A percentile compares a stretch with the other conserved stretches of the same genome.
These are phyloP conservation scores for Auriscalpium orientale DNA, from an alignment of 768 basidiomycete genomes.

Conservation along the genomic window DNA sequence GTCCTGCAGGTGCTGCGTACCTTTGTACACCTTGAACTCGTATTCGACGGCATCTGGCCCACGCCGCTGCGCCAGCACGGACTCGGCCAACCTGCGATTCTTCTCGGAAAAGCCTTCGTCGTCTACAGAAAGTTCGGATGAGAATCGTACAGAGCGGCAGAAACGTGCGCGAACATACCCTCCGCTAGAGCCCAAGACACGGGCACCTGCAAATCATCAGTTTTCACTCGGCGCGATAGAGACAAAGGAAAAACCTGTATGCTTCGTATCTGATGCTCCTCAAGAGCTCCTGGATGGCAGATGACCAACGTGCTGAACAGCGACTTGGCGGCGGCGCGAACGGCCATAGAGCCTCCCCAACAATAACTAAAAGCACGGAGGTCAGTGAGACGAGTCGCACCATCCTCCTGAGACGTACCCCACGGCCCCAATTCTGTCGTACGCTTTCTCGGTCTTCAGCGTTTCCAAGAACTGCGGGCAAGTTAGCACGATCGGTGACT, in stretches of 20 bases:
- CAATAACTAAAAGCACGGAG: constrained; percentile 25
- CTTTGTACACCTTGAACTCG: constrained; percentile 31
- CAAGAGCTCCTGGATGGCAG: constrained; percentile 32
- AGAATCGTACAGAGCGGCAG: too few relatives aligned
- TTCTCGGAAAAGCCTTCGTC: constrained; percentile 23
- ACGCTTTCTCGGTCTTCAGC: constrained; percentile 31
- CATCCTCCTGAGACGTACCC: constrained; percentile 25
- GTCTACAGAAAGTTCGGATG: constrained; percentile 18
- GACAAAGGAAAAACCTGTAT: constrained; percentile 21
- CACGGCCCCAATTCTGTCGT: constrained; percentile 33
- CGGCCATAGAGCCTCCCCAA: constrained; percentile 28
- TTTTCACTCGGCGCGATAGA: too few relatives aligned
- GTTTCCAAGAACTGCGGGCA: constrained; percentile 27
- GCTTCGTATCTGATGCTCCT: constrained; percentile 25
- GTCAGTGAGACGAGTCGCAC: neutral
- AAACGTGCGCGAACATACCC: constrained; percentile 16
- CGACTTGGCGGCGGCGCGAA: constrained; percentile 23
- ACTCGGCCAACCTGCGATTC: constrained; percentile 23
- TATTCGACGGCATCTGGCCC: constrained; percentile 24
- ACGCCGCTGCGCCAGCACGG: constrained; percentile 23
- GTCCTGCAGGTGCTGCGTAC: constrained; percentile 9
- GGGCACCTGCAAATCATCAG: constrained; percentile 8
- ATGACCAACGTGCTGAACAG: constrained; percentile 32
- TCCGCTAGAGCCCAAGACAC: constrained; percentile 31
- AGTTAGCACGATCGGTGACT: neutral